Base-by-base conservation (phyloP, 1,284 basidiomycete species). In the Salmacisia buchloeana region DNA sequence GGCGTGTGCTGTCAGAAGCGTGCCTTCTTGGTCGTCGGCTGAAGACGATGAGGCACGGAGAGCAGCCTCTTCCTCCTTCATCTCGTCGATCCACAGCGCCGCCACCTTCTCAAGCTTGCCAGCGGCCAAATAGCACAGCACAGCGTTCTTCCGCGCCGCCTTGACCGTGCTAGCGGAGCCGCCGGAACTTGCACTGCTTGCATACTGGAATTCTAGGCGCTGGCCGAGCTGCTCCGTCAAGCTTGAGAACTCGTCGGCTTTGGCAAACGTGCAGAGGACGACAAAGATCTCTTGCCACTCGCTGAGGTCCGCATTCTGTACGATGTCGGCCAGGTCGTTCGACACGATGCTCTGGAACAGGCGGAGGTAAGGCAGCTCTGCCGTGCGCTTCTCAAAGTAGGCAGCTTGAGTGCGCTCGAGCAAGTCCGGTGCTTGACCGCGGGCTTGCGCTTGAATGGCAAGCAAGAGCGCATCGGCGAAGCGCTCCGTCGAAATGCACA, bases 221-320 rank as follows among this genome's bases (percentile, higher is more conserved):
- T 89, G 87, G 21, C 96, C 94, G 49, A 98, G 87, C 78, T 94
- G 91, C 80, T 97, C 94, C 1, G 90, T 88, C 6, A 98, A 84
- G 49, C 85, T 84, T 25, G 88, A 83, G 77, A 97, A 98, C 73
- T 97, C 92, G 39, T 91, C 88, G 60, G 85, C 83, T 67, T 83
- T 86, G 1, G 94, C 93, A 81, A 94, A 98, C 0, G 94, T 97
- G 83, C 94, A 97, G 15, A 97, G 81, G 2, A 98, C 92, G 54
- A 97, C 94, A 74, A 98, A 97, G 63, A 94, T 91, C 81, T 97
- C 94, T 69, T 90, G 88, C 96, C 94, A 98, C 79, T 98, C 94
- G 62, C 86, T 83, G 43, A 97, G 81, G 74, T 98, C 93, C 18
- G 93, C 94, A 75, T 97, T 96, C 80, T 96, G 92, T 1, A 96